Conservation (phyloP, 2,329 filamentous ascomycete genomes). For the Macrophomina phaseolina region DNA sequence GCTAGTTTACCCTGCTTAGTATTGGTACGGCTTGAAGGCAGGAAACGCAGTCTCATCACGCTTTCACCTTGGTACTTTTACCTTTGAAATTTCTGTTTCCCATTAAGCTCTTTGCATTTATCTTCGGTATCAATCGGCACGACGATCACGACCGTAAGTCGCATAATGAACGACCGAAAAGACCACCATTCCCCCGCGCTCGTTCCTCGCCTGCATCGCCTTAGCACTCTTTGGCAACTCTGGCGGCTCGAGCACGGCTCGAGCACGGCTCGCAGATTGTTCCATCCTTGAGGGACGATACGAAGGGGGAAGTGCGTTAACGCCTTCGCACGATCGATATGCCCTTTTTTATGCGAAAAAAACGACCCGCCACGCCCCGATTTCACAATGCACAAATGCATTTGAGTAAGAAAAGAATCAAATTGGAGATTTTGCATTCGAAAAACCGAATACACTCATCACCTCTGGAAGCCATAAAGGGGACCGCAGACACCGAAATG, state of each 20-base stretch:
- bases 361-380: constrained; percentile 3
- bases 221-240: constrained; percentile 11
- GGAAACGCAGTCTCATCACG: constrained; percentile 2
- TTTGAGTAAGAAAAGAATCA: background rate
- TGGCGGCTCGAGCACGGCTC: constrained; percentile 1
- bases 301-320: constrained; percentile 10
- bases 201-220: background rate
- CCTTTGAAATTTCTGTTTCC: background rate
- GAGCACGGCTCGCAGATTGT: constrained; percentile 11
- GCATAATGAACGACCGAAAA: constrained; percentile 18
- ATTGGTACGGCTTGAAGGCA: constrained; percentile 15
- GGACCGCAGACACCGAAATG: background rate
- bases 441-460: background rate
- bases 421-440: background rate
- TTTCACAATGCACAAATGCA: constrained; percentile 6
- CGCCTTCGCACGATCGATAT: constrained; percentile 17
- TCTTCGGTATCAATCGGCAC: constrained; percentile 6
- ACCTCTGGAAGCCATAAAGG: too few relatives aligned
- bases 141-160: constrained; percentile 13
- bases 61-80: background rate
- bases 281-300: constrained; percentile 7
- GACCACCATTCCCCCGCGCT: constrained; percentile 6
- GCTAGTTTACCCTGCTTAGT: constrained; percentile 22
- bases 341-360: constrained; percentile 13
- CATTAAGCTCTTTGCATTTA: background rate